These are phyloP conservation scores for Lasiosphaeria ovina DNA, from an alignment of 495 filamentous ascomycete genomes.

Conservation along the genomic window DNA sequence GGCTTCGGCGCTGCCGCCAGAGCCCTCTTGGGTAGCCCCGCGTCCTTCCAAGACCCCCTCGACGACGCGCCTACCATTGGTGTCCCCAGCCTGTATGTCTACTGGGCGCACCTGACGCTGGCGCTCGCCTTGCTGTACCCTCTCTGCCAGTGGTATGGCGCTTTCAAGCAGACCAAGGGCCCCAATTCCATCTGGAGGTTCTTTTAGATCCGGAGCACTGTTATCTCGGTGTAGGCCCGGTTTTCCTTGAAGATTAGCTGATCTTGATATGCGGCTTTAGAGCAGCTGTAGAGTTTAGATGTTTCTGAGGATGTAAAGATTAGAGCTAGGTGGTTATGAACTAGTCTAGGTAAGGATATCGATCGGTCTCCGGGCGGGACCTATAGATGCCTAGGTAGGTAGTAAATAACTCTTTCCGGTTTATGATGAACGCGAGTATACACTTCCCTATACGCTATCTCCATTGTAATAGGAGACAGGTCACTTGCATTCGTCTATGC, in stretches of 20 bases:
- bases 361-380: no score
- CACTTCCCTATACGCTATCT: no score
- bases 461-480: no score
- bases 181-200: constrained; percentile 36
- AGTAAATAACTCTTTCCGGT: no score
- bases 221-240: neutral
- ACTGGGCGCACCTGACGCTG: constrained; percentile 18
- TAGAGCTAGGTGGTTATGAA: no score
- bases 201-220: constrained; percentile 22
- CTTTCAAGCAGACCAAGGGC: constrained; percentile 28
- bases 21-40: constrained; percentile 15
- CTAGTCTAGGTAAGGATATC: no score
- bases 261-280: neutral
- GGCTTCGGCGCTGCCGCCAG: constrained; percentile 7
- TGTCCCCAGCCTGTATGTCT: constrained; percentile 26
- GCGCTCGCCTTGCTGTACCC: constrained; percentile 28
- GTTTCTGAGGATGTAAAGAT: no score
- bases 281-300: neutral
- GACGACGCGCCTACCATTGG: constrained; percentile 14
- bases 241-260: neutral
- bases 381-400: no score
- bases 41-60: constrained; percentile 7
- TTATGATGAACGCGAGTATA: no score
- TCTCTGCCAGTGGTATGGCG: constrained; percentile 29
- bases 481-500: no score